Evolutionary conservation across 805 yeast species (phyloP).

Genomic region (Starmera caribaea): DNA sequence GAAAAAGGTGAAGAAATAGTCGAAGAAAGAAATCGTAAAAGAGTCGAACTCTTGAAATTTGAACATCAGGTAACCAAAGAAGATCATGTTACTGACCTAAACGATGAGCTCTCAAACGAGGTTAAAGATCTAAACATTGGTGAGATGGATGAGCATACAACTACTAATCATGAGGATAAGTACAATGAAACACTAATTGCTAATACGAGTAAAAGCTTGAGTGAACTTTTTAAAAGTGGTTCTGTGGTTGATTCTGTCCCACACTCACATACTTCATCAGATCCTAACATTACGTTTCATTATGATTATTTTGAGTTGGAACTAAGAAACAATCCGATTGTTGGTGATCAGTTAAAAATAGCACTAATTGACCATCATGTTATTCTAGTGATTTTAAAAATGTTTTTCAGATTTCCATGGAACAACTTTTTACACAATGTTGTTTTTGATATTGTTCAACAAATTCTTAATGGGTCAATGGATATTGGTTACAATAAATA

Average conservation of each 20-base stretch:
- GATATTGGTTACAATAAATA: conserved; percentile 80
- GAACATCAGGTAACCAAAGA: conserved; percentile 12
- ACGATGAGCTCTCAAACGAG: conserved; percentile 16
- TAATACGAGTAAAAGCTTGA: not conserved
- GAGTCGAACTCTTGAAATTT: conserved; percentile 39
- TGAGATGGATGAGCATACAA: not conserved
- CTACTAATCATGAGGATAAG: conserved; percentile 6
- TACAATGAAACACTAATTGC: conserved; percentile 5
- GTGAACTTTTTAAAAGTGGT: not conserved
- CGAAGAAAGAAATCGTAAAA: conserved; percentile 54
- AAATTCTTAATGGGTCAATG: conserved; percentile 79
- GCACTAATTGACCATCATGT: conserved; percentile 68
- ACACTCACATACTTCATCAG: conserved; percentile 11
- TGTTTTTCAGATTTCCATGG: conserved; percentile 89
- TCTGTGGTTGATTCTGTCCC: conserved; percentile 15
- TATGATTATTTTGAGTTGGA: conserved; percentile 29
- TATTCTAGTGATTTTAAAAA: conserved; percentile 53
- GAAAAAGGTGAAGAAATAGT: conserved; percentile 61
- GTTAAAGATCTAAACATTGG: conserved; percentile 7
- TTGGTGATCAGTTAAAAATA: conserved; percentile 84
- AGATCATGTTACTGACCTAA: not conserved
- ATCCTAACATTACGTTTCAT: conserved; percentile 18
- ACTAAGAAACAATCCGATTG: conserved; percentile 51
- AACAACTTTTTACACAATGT: conserved; percentile 95
- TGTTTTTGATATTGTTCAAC: conserved; percentile 93